phyloP scores from a whole-genome alignment of 441 rosid genomes.

The Dalechampia spathulata region DNA sequence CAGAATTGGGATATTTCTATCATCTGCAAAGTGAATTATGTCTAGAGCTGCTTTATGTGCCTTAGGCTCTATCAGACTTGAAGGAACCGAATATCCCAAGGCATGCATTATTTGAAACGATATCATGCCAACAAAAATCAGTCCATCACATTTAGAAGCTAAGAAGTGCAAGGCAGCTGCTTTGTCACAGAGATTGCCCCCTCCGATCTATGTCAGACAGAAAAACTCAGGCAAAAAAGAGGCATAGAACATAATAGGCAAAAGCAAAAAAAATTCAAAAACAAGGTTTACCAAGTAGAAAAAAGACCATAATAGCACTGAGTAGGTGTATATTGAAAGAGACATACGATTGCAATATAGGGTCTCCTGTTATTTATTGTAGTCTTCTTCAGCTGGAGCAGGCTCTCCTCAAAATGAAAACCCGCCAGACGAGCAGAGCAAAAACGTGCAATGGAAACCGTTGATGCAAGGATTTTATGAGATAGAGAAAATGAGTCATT shows the following conservation, averaged over 20 bases:
- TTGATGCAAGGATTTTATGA: constrained; percentile 65
- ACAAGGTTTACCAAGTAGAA: not conserved
- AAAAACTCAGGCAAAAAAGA: constrained; percentile 16
- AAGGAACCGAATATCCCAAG: constrained; percentile 39
- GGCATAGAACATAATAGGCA: constrained; percentile 4
- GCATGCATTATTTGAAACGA: constrained; percentile 62
- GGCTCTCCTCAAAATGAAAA: constrained; percentile 52
- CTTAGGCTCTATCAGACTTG: constrained; percentile 37
- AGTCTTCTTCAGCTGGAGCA: constrained; percentile 33
- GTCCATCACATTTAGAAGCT: constrained; percentile 59
- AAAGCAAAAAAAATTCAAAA: not conserved
- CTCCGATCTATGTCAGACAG: constrained; percentile 54
- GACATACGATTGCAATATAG: constrained; percentile 55
- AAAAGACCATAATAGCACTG: not conserved
- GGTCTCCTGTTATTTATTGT: constrained; percentile 35
- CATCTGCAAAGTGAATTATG: constrained; percentile 37
- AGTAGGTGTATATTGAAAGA: constrained; percentile 4
- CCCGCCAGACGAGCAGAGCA: constrained; percentile 55
- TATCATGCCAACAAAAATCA: constrained; percentile 59
- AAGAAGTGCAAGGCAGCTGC: constrained; percentile 49
- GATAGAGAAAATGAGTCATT: constrained; percentile 56
- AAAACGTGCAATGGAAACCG: constrained; percentile 49
- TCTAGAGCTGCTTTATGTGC: constrained; percentile 41
- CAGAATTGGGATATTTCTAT: constrained; percentile 33
- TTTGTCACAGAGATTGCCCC: constrained; percentile 48